A percentile compares a stretch with the other conserved stretches of the same genome.
Conservation (phyloP, 192 early-diverging fungal species). For the Coemansia interrupta region DNA sequence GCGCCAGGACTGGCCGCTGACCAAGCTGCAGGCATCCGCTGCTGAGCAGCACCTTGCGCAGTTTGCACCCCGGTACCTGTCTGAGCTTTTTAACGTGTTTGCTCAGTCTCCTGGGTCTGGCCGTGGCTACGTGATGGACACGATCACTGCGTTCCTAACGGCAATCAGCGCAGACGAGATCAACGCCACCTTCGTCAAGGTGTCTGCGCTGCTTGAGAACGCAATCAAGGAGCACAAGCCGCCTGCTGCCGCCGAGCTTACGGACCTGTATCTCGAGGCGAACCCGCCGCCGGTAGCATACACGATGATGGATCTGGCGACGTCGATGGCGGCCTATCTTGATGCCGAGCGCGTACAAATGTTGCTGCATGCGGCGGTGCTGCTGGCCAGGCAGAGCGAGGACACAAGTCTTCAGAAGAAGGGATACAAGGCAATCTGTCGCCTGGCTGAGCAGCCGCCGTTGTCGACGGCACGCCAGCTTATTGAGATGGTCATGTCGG, state of each 20-base stretch:
- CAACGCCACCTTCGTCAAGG: slow-evolving; percentile 63
- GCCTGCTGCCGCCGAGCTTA: slow-evolving; percentile 53
- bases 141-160: slow-evolving; percentile 65
- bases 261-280: slow-evolving; percentile 45
- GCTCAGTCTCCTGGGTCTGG: slow-evolving; percentile 60
- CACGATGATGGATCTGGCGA: slow-evolving; percentile 84
- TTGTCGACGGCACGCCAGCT: slow-evolving; percentile 33
- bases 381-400: slow-evolving; percentile 54
- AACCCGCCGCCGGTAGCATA: slow-evolving; percentile 70
- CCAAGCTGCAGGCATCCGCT: slow-evolving; percentile 56
- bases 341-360: slow-evolving; percentile 65
- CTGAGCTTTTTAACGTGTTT: slow-evolving; percentile 77
- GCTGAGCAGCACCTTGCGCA: slow-evolving; percentile 60
- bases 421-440: slow-evolving; percentile 82
- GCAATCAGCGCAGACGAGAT: slow-evolving; percentile 62
- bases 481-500: slow-evolving; percentile 45
- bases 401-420: slow-evolving; percentile 88
- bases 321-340: slow-evolving; percentile 71
- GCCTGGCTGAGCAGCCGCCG: slow-evolving; percentile 37
- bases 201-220: slow-evolving; percentile 58
- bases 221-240: slow-evolving; percentile 57
- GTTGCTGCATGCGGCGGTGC: slow-evolving; percentile 50
- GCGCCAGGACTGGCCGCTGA: slow-evolving; percentile 31
- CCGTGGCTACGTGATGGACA: slow-evolving; percentile 66
- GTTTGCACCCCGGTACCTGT: slow-evolving; percentile 68